These are phyloP conservation scores for Populus ilicifolia DNA, from an alignment of 345 rosid species.

Conservation along the genomic window DNA sequence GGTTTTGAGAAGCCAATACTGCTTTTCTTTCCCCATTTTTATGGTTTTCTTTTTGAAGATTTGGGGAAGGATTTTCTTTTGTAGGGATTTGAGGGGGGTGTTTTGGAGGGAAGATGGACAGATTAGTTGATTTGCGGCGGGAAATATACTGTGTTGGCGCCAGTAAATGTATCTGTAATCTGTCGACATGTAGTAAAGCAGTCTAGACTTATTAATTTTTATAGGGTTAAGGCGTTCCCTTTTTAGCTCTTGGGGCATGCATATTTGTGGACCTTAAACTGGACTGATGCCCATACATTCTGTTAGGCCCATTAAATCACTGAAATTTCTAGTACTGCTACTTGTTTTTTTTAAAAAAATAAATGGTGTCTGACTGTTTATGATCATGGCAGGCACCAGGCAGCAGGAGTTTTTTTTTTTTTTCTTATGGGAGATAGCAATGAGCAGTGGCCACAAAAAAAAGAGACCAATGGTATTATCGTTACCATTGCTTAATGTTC, in stretches of 20 bases:
- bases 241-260: background rate
- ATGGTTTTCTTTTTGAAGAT: background rate
- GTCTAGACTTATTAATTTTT: too few species aligned
- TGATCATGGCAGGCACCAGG: too few species aligned
- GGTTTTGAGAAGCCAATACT: constrained; percentile 81
- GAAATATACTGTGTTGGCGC: background rate
- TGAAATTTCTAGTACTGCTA: background rate
- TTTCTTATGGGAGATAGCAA: too few species aligned
- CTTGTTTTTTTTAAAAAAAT: too few species aligned
- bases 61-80: background rate
- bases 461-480: too few species aligned
- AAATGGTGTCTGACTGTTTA: too few species aligned
- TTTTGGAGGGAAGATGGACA: background rate
- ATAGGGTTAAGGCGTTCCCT: background rate
- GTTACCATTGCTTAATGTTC: too few species aligned
- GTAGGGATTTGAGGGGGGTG: background rate
- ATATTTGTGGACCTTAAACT: background rate
- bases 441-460: too few species aligned
- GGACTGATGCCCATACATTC: background rate
- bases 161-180: background rate
- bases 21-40: constrained; percentile 32
- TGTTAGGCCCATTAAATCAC: background rate
- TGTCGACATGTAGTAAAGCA: too few species aligned
- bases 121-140: background rate
- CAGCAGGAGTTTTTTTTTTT: too few species aligned